Conservation (phyloP, 75 land plant genomes). For the Selaginella moellendorffii region DNA sequence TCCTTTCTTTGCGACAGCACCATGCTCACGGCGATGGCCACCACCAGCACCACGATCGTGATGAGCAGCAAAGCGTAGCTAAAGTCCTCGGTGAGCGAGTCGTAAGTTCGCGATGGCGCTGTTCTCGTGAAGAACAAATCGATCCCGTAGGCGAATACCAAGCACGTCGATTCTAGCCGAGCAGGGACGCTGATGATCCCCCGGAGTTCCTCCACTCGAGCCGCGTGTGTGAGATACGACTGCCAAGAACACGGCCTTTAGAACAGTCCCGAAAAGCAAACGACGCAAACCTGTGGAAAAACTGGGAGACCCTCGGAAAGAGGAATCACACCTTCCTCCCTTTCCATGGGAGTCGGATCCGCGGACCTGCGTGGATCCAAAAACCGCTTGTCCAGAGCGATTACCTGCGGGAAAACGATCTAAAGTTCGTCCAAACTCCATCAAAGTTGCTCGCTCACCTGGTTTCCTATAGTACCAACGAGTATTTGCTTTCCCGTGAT, state of each 20-base stretch:
- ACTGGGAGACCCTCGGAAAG: conserved; percentile 81
- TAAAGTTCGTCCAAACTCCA: background rate
- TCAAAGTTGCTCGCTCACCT: conserved; percentile 31
- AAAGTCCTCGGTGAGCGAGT: conserved; percentile 93
- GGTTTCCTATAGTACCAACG: conserved; percentile 82
- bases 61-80: conserved; percentile 84
- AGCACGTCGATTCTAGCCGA: conserved; percentile 78
- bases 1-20: conserved; percentile 77
- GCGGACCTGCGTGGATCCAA: conserved; percentile 84
- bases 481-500: conserved; percentile 90
- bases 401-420: conserved; percentile 35
- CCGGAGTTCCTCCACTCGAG: conserved; percentile 85
- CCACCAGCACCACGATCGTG: conserved; percentile 67
- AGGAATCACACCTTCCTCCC: conserved; percentile 89
- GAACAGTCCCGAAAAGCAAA: background rate
- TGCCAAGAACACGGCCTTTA: conserved; percentile 36
- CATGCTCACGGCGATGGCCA: conserved; percentile 66
- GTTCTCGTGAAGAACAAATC: conserved; percentile 84
- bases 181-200: conserved; percentile 69
- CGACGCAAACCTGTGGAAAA: conserved; percentile 59
- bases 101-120: conserved; percentile 89
- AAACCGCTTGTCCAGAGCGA: conserved; percentile 90
- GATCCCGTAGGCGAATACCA: conserved; percentile 78
- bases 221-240: conserved; percentile 74
- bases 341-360: conserved; percentile 71